Conservation (phyloP, 495 filamentous ascomycete species). For the Penicillium ochrochloron region DNA sequence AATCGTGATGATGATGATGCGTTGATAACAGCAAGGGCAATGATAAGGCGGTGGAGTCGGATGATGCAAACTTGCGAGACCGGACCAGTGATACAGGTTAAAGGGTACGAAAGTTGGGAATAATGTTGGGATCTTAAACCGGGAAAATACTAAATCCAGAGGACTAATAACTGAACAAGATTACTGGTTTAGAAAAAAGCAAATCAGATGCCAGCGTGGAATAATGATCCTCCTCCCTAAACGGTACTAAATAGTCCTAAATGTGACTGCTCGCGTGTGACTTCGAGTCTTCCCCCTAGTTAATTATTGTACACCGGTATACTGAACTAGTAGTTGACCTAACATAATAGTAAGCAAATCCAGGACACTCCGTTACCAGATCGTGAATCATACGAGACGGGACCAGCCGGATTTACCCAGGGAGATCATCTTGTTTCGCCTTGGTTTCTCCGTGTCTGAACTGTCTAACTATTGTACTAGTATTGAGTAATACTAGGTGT, state of each 20-base stretch:
- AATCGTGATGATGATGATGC: conserved; percentile 22
- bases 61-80: conserved; percentile 28
- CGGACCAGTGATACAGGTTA: too few relatives aligned
- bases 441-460: background rate
- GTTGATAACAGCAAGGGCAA: conserved; percentile 22
- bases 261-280: conserved; percentile 34
- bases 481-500: too few relatives aligned
- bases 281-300: background rate
- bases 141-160: background rate
- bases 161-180: background rate
- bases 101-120: too few relatives aligned
- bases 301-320: background rate
- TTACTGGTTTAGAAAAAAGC: background rate
- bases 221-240: too few relatives aligned
- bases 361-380: background rate
- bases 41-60: conserved; percentile 29
- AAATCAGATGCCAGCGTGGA: background rate
- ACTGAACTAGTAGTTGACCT: background rate
- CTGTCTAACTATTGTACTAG: too few relatives aligned
- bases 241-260: too few relatives aligned
- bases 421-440: background rate
- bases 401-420: background rate
- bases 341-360: too few relatives aligned
- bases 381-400: background rate
- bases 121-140: background rate